phyloP scores from a whole-genome alignment of 106 monocot species.

The Xerophyta viscosa region DNA sequence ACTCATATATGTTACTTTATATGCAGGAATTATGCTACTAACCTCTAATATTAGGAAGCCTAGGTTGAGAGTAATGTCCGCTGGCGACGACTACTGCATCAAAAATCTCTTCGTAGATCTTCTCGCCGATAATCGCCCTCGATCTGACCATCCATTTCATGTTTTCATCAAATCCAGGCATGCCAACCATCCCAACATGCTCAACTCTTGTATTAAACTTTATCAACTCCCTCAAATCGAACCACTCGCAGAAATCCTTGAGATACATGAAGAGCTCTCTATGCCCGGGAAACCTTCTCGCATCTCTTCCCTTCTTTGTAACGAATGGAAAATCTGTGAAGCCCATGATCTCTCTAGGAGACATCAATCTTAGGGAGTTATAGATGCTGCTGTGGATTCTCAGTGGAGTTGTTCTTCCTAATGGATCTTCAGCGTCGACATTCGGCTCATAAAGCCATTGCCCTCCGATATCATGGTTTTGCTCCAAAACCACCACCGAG shows the following conservation, averaged over 20 bases:
- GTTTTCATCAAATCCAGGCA: not conserved
- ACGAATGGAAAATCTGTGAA: constrained; percentile 63
- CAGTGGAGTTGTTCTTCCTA: constrained; percentile 18
- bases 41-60: constrained; percentile 50
- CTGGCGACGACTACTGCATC: constrained; percentile 66
- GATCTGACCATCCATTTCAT: constrained; percentile 48
- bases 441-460: constrained; percentile 53
- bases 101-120: constrained; percentile 35
- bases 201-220: constrained; percentile 54
- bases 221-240: constrained; percentile 36
- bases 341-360: constrained; percentile 58
- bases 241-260: constrained; percentile 42
- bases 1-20: too few species aligned
- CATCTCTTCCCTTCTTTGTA: constrained; percentile 36
- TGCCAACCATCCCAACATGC: constrained; percentile 30
- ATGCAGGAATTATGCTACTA: not conserved
- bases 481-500: constrained; percentile 37
- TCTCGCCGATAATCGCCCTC: constrained; percentile 7
- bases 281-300: constrained; percentile 52
- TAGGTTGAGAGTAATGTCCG: constrained; percentile 59
- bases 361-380: constrained; percentile 33
- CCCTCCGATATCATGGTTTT: constrained; percentile 49
- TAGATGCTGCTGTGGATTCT: constrained; percentile 54
- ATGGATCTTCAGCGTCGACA: constrained; percentile 24
- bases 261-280: constrained; percentile 41